phyloP scores from a whole-genome alignment of 257 asterid species.

The Gentiana macrophylla region DNA sequence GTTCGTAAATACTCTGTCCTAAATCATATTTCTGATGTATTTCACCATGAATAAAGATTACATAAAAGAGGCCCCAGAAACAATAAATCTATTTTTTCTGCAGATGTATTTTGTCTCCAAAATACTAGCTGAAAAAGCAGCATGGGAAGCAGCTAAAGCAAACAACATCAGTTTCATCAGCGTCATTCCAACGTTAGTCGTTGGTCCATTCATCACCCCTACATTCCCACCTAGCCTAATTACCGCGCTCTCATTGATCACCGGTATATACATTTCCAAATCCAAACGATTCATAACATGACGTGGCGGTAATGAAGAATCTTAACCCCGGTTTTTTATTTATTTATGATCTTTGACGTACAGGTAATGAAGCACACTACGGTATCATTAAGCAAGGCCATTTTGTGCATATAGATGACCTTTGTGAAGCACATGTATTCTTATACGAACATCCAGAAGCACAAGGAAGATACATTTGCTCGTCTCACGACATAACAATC shows the following conservation, averaged over 20 bases:
- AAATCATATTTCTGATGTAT: background rate
- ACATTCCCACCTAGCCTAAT: conserved; percentile 84
- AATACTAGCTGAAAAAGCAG: conserved; percentile 75
- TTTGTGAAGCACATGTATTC: conserved; percentile 83
- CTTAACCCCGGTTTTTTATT: background rate
- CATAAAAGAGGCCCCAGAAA: background rate
- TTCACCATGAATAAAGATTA: background rate
- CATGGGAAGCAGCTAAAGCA: conserved; percentile 51
- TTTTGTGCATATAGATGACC: conserved; percentile 79
- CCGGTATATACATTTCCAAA: conserved; percentile 27
- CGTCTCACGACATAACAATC: conserved; percentile 71
- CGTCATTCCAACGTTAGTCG: conserved; percentile 74
- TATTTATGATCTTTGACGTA: background rate
- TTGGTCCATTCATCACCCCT: conserved; percentile 73
- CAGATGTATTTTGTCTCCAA: conserved; percentile 90
- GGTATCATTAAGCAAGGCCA: conserved; percentile 79
- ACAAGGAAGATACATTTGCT: conserved; percentile 80
- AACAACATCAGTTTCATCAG: conserved; percentile 55
- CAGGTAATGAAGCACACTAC: conserved; percentile 83
- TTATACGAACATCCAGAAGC: conserved; percentile 73
- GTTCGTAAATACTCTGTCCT: conserved; percentile 17
- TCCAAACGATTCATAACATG: background rate
- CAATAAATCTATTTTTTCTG: conserved; percentile 1
- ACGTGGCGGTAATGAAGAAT: background rate
- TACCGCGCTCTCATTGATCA: conserved; percentile 76